Evolutionary conservation across 116 monocot species (phyloP), one percentile per base, ranked within the genome.

Genomic region (Papilionanthe hybrid): DNA sequence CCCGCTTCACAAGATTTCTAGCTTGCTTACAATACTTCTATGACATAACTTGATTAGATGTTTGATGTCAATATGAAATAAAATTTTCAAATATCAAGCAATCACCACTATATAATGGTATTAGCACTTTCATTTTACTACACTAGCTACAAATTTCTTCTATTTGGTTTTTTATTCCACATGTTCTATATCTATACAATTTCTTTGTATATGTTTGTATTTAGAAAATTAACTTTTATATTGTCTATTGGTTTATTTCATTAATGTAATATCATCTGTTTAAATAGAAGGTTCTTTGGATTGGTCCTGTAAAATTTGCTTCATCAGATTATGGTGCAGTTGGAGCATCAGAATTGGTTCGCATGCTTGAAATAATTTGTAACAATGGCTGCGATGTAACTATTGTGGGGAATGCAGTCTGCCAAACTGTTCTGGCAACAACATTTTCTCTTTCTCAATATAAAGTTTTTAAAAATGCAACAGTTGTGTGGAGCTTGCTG

Each of bases 401-500:
- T 66, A 74, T 91, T 83, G 91, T 91, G 66, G 93, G 94, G 19
- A 86, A 82, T 87, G 84, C 86, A 79, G 84, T 86, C 72, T 90
- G 74, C 72, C 77, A 85, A 49, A 81, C 89, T 42, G 43, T 89
- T 47, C 73, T 72, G 72, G 80, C 28, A 68, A 78, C 76, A 22
- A 60, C 81, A 58, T 55, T 18, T 57, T 85, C 78, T 28, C 48
- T 53, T 75, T 82, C 76, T 75, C 12, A 77, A 20, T 84, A 78
- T 80, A 89, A 78, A 75, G 55, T 84, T 55, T 85, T 96, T 56
- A 71, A 79, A 72, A 92, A 79, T 86, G 89, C 92, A 80, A 87
- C 94, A 71, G 85, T 90, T 77, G 89, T 94, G 28, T 96, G 94
- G 96, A 88, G 89, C 55, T 94, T 91, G 88, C 87, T 96, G 4